These are phyloP conservation scores for Fusarium secorum DNA, from an alignment of 2,329 filamentous ascomycete species.

Conservation along the genomic window DNA sequence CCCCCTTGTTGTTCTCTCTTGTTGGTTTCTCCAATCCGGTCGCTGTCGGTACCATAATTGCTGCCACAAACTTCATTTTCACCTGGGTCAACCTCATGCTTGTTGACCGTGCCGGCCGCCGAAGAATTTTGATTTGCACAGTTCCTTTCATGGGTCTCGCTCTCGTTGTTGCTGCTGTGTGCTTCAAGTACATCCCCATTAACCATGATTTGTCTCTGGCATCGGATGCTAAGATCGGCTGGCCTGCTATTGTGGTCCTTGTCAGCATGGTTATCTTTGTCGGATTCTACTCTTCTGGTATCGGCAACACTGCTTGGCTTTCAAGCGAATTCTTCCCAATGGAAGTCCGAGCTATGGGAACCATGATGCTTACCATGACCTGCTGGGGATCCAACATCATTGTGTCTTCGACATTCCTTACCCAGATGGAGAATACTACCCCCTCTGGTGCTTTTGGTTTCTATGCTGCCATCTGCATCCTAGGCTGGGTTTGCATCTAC, in stretches of 20 bases:
- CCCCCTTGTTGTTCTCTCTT: slow-evolving; percentile 57
- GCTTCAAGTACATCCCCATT: slow-evolving; percentile 53
- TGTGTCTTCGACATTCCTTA: slow-evolving; percentile 58
- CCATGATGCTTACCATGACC: slow-evolving; percentile 57
- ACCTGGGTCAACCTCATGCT: slow-evolving; percentile 57
- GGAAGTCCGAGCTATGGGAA: slow-evolving; percentile 57
- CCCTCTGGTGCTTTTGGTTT: slow-evolving; percentile 61
- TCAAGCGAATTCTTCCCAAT: slow-evolving; percentile 56
- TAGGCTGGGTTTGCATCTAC: slow-evolving; percentile 53
- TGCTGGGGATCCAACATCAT: slow-evolving; percentile 59
- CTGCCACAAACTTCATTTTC: slow-evolving; percentile 58
- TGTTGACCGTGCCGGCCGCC: slow-evolving; percentile 55
- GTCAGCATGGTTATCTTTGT: slow-evolving; percentile 45
- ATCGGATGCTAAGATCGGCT: slow-evolving; percentile 38
- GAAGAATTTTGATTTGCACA: slow-evolving; percentile 53
- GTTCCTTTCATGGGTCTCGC: slow-evolving; percentile 55
- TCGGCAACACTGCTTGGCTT: slow-evolving; percentile 58
- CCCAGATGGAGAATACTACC: slow-evolving; percentile 56
- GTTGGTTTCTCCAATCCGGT: slow-evolving; percentile 59
- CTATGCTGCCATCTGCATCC: slow-evolving; percentile 58
- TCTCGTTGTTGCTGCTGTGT: slow-evolving; percentile 52
- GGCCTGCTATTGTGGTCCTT: slow-evolving; percentile 53
- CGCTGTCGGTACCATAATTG: slow-evolving; percentile 55
- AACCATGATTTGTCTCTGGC: slow-evolving; percentile 52
- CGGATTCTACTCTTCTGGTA: slow-evolving; percentile 51